A percentile compares a stretch with the other conserved stretches of the same genome.
phyloP scores from a whole-genome alignment of 805 yeast species.

The Komagataella ulmi region DNA sequence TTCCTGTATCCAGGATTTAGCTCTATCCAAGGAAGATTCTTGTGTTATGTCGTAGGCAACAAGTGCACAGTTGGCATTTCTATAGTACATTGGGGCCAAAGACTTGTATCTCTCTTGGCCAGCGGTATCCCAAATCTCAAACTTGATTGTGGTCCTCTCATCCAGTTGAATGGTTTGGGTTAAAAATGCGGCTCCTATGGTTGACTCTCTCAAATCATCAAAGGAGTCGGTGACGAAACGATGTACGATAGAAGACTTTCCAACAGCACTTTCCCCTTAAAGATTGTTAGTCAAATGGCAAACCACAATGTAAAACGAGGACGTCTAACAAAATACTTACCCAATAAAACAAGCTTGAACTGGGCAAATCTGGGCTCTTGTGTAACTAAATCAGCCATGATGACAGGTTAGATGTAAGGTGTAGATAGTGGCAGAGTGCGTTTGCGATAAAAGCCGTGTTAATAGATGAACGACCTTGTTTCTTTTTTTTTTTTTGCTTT shows the following conservation, averaged over 20 bases:
- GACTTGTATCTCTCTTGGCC: conserved; percentile 75
- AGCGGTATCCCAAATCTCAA: conserved; percentile 82
- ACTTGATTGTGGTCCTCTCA: conserved; percentile 41
- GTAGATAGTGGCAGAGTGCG: background rate
- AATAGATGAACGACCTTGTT: background rate
- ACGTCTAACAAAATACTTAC: conserved; percentile 9
- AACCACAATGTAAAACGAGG: background rate
- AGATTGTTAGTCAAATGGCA: conserved; percentile 4
- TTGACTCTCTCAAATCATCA: conserved; percentile 62
- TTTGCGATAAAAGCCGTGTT: background rate
- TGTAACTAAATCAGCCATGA: background rate
- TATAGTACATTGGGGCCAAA: conserved; percentile 71
- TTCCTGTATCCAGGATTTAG: conserved; percentile 70
- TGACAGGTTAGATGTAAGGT: background rate
- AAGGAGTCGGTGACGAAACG: conserved; percentile 64
- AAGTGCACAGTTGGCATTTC: conserved; percentile 70
- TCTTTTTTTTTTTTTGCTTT: background rate
- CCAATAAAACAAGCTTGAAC: conserved; percentile 44
- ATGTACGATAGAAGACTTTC: conserved; percentile 48
- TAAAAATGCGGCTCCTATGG: conserved; percentile 76
- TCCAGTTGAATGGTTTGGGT: conserved; percentile 54
- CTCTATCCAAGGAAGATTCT: conserved; percentile 52
- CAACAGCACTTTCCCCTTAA: conserved; percentile 45
- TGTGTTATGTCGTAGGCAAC: conserved; percentile 70
- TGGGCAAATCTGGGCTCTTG: conserved; percentile 27